A percentile compares a stretch with the other conserved stretches of the same genome.
phyloP scores from a whole-genome alignment of 140 eudicot species.

The Anethum foeniculum region DNA sequence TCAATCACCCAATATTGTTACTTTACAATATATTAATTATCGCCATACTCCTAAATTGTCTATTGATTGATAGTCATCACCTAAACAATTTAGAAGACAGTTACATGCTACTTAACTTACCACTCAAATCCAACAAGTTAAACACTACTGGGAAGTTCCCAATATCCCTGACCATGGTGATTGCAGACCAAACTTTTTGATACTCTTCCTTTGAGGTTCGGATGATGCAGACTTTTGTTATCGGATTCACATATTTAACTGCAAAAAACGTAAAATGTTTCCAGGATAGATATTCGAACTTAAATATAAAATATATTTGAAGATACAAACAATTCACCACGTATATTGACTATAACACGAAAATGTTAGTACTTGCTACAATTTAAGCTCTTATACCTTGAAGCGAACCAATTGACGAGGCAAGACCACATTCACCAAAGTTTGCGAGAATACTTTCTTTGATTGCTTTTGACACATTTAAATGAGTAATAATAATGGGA shows the following conservation, averaged over 20 bases:
- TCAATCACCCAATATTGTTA: neutral
- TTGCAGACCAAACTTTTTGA: constrained; percentile 83
- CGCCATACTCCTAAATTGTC: neutral
- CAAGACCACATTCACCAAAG: constrained; percentile 96
- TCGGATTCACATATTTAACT: constrained; percentile 88
- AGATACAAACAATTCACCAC: neutral
- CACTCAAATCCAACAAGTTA: constrained; percentile 81
- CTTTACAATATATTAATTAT: neutral
- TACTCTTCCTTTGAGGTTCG: constrained; percentile 87
- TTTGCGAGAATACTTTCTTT: constrained; percentile 74
- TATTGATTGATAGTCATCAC: neutral
- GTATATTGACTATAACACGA: neutral
- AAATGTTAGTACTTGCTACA: neutral
- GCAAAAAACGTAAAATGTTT: constrained; percentile 14
- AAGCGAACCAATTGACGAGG: constrained; percentile 59
- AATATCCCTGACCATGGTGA: constrained; percentile 65
- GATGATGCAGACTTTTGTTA: constrained; percentile 72
- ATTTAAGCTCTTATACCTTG: constrained; percentile 46
- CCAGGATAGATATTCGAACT: neutral
- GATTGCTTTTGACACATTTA: constrained; percentile 68
- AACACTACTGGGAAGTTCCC: constrained; percentile 80
- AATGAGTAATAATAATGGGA: constrained; percentile 63
- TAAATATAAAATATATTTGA: neutral
- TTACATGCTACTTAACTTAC: constrained; percentile 32
- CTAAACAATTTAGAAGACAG: neutral